Percentiles rank a stretch among this genome's conserved stretches.
Evolutionary conservation across 345 rosid genomes (phyloP).

Genomic region (Geranium brycei): DNA sequence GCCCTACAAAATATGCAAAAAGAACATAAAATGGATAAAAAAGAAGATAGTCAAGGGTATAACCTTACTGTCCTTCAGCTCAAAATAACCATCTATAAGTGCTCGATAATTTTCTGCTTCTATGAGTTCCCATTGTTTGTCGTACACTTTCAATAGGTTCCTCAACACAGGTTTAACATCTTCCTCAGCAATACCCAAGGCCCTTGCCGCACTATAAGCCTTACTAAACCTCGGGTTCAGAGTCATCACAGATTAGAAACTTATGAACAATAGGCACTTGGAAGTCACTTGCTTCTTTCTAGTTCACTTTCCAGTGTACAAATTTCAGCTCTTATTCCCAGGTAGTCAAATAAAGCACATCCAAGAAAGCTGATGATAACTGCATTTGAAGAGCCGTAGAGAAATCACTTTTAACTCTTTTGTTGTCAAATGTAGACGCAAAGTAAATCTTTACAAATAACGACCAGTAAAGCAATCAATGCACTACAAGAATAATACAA

Average conservation of each 20-base stretch:
- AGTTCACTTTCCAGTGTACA: too few relatives aligned
- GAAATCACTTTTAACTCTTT: too few relatives aligned
- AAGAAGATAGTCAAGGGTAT: not conserved
- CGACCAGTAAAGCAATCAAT: too few relatives aligned
- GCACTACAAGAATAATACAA: too few relatives aligned
- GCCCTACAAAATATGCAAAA: not conserved
- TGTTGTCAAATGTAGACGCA: too few relatives aligned
- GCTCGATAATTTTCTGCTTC: constrained; percentile 46
- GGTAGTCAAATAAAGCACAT: too few relatives aligned
- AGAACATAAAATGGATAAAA: not conserved
- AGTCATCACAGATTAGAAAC: constrained; percentile 13
- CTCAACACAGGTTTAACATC: constrained; percentile 36
- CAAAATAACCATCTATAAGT: constrained; percentile 44
- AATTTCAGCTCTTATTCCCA: too few relatives aligned
- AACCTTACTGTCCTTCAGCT: constrained; percentile 30
- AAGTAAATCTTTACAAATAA: too few relatives aligned
- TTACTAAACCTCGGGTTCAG: constrained; percentile 16
- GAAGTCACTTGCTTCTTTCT: too few relatives aligned
- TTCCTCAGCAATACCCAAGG: constrained; percentile 28
- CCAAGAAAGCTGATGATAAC: too few relatives aligned
- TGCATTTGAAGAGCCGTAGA: too few relatives aligned
- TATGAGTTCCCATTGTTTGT: constrained; percentile 43
- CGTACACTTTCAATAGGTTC: constrained; percentile 25
- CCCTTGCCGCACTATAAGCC: constrained; percentile 37
- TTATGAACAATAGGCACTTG: too few relatives aligned